Evolutionary conservation across 306 rosid genomes (phyloP), one percentile per base, ranked within the genome.

Genomic region (Casuarina cunninghamiana): DNA sequence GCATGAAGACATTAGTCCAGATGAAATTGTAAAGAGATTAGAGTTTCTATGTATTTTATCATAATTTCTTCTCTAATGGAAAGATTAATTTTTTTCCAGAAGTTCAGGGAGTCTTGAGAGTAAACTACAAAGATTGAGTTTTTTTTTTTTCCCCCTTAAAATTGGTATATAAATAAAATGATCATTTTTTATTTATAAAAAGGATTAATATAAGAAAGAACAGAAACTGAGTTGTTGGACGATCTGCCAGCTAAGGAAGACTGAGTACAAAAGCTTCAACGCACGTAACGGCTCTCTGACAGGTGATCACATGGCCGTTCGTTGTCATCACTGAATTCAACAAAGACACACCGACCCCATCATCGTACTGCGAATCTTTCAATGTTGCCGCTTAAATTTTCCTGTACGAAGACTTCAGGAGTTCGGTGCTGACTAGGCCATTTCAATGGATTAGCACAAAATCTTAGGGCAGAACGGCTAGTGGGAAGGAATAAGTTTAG

Each of bases 231-330:
- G 32, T 26, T 26, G 32, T 26, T 26, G 32, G 32, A 26, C 32
- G 32, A 26, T 26, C 32, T 26, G 32, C 32, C 32, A 26, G 32
- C 32, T 26, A 26, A 26, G 32, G 32, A 26, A 26, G 32, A 26
- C 32, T 26, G 32, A 44, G 10, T 57, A 57, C 63, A 19, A 21
- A 2, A 21, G 32, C 6, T 66, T 42, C 2, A 17, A 6, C n/a
- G 3, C 21, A 48, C 63, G 83, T 42, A 83, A 83, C 86, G 86
- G 86, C 86, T 79, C 79, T 15, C 69, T 83, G 75, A 50, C 46
- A 32, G 51, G 39, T 6, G 5, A 38, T 75, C 86, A 71, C 81
- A 65, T 75, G 80, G 55, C 77, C 41, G 35, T 37, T 48, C 46
- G 17, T 19, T 82, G 53, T 46, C 79, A 73, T 21, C 60, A 48